A percentile compares a stretch with the other conserved stretches of the same genome.
Evolutionary conservation across 345 rosid species (phyloP).

Genomic region (Moringa oleifera): DNA sequence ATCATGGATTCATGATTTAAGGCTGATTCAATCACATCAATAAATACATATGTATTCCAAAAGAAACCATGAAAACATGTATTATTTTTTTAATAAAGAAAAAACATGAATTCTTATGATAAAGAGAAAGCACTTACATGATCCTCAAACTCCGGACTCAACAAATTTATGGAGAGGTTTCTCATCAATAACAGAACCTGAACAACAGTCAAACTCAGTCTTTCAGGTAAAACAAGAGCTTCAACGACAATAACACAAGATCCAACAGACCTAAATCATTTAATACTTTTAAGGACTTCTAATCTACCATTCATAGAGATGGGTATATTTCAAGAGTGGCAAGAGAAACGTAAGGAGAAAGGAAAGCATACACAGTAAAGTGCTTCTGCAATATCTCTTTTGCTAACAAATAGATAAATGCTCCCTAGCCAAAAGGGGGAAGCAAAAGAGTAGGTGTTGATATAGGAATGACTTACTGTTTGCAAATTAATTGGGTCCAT

Average conservation of each 20-base stretch:
- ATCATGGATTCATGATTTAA: neutral
- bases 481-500: constrained; percentile 83
- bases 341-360: neutral
- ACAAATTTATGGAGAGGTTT: constrained; percentile 65
- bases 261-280: neutral
- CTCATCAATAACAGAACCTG: constrained; percentile 77
- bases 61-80: neutral
- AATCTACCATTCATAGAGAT: neutral
- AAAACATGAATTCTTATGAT: neutral
- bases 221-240: neutral
- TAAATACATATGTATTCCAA: neutral
- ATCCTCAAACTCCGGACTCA: constrained; percentile 74
- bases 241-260: neutral
- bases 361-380: neutral
- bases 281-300: too few species aligned
- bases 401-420: neutral
- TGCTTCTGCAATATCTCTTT: neutral
- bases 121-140: constrained; percentile 41
- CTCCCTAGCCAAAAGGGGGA: neutral
- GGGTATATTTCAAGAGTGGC: neutral
- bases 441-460: too few species aligned
- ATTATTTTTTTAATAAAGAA: too few species aligned
- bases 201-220: constrained; percentile 12
- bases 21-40: neutral
- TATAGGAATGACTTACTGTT: constrained; percentile 42